Percentiles rank a stretch among this genome's conserved stretches.
Evolutionary conservation across 306 rosid genomes (phyloP).

Genomic region (Benincasa hispida): DNA sequence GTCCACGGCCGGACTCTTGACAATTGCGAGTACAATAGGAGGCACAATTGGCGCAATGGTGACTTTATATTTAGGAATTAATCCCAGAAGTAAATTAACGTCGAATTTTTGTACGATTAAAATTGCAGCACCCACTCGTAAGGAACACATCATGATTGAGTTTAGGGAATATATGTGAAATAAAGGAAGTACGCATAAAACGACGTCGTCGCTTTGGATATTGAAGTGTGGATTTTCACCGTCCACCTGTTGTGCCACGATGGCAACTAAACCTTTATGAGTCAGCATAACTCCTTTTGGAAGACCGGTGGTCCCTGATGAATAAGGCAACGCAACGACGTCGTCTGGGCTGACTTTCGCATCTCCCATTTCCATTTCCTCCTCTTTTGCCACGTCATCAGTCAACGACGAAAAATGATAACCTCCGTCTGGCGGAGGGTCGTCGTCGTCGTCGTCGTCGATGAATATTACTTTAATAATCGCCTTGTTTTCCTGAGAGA

Average conservation of each 20-base stretch:
- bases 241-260: conserved; percentile 61
- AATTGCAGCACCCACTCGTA: conserved; percentile 66
- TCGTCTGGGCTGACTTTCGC: conserved; percentile 50
- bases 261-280: conserved; percentile 48
- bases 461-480: neutral
- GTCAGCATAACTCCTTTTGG: conserved; percentile 80
- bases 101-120: conserved; percentile 53
- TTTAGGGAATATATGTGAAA: conserved; percentile 64
- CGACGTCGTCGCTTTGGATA: conserved; percentile 39
- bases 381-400: neutral
- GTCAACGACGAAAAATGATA: neutral
- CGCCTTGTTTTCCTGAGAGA: neutral
- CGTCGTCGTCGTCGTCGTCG: neutral
- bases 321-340: conserved; percentile 65
- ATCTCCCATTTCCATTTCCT: neutral
- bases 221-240: conserved; percentile 48
- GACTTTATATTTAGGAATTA: conserved; percentile 36
- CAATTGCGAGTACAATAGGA: conserved; percentile 54
- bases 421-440: neutral
- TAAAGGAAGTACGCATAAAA: conserved; percentile 64
- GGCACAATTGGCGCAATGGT: conserved; percentile 67
- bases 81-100: conserved; percentile 23
- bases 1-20: conserved; percentile 30
- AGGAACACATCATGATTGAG: conserved; percentile 26
- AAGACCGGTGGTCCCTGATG: conserved; percentile 66